Conservation (phyloP, 169 alveolate species). For the Babesia bovis region DNA sequence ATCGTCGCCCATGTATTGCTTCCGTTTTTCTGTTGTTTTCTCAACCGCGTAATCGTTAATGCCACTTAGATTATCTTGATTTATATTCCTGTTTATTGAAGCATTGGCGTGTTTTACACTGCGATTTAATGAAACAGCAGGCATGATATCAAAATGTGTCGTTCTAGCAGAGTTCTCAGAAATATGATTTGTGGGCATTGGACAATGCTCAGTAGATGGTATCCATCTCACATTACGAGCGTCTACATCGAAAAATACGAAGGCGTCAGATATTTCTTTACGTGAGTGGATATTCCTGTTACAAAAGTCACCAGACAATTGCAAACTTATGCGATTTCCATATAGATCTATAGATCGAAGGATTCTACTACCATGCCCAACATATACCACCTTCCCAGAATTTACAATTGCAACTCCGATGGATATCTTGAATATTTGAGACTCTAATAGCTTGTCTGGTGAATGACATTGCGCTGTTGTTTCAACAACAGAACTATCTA, state of each 20-base stretch:
- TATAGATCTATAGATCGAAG: conserved; percentile 40
- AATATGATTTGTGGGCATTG: background rate
- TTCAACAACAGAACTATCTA: background rate
- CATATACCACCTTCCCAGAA: conserved; percentile 22
- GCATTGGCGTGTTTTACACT: no score
- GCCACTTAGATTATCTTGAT: background rate
- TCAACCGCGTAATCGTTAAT: background rate
- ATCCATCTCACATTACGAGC: conserved; percentile 23
- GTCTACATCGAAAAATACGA: conserved; percentile 28
- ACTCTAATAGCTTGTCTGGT: conserved; percentile 1
- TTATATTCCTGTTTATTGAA: background rate
- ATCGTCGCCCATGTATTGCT: background rate
- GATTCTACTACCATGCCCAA: conserved; percentile 36
- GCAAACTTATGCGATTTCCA: conserved; percentile 25
- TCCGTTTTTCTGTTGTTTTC: background rate
- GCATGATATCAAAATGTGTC: background rate
- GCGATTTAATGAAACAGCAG: background rate
- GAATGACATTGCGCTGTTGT: background rate
- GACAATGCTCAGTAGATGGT: conserved; percentile 20
- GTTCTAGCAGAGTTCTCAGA: background rate
- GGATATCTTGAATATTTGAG: conserved; percentile 16
- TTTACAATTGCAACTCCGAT: conserved; percentile 33
- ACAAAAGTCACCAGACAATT: conserved; percentile 28
- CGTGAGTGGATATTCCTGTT: background rate
- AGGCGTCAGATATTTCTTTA: background rate